Base-by-base conservation (phyloP, 2,329 filamentous ascomycete species). In the Epichloe bromicola region DNA sequence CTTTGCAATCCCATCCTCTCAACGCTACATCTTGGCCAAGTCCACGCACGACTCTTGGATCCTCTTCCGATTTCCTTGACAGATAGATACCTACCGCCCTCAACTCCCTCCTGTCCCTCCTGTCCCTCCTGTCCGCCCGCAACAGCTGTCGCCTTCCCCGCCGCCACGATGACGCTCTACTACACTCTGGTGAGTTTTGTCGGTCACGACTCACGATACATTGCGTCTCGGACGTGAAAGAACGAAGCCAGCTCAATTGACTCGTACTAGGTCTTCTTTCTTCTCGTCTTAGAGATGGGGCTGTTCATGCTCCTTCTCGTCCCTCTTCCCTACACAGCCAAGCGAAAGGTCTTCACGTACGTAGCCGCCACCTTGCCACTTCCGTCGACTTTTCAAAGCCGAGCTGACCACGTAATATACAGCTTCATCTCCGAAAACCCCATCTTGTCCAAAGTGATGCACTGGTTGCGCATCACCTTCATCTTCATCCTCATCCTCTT, bases 401-500 rank as follows among this genome's bases (percentile, higher is more conserved):
- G 26, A 15, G 30, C 39, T 38, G 8, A 50, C 20, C 8, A 2
- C 44, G 15, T 14, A 33, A 48, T 26, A 5, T 37, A 51, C 55
- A 88, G 85, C 61, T 98, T 98, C 80, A 90, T 98, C 65, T 96
- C 90, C 49, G 88, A 91, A 65, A 94, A 84, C 65, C 85, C 77
- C 0, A 55, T 83, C 49, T 79, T 98, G 53, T 93, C 90, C 40
- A 96, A 97, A 69, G 68, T 97, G 57, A 91, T 97, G 75, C 96
- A 98, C 74, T 91, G 89, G 62, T 78, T 98, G 73, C 97, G 96
- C 79, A 98, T 98, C 52, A 95, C 89, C 2, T 98, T 98, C 67
- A 91, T 98, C 66, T 98, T 98, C 74, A 97, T 98, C 63, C 76
- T 97, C 53, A 95, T 98, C 57, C 84, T 98, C 58, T 98, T 98